Base-by-base conservation (phyloP, 2,329 filamentous ascomycete genomes). In the Beauveria caledonica region DNA sequence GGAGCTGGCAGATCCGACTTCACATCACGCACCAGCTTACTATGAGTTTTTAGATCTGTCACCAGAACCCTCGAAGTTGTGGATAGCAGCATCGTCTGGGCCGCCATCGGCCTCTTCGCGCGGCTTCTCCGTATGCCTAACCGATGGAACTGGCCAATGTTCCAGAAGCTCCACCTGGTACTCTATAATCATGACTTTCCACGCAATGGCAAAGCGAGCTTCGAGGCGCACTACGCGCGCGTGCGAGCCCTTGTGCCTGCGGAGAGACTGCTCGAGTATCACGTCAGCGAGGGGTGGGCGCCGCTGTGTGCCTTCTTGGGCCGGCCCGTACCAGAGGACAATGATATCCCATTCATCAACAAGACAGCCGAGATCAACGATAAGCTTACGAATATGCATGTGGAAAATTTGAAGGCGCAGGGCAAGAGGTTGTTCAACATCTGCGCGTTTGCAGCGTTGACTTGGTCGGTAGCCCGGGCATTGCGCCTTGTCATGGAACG, bases 231-330 rank as follows among this genome's bases (percentile, higher is more conserved):
- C 42, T 67, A 69, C 45, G 63, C 55, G 7, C 54, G 61, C 15
- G 42, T 69, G 7, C 57, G 65, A 7, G 60, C 58, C 21, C 48
- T 63, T 2, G 61, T 64, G 13, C 56, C 63, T 7, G 45, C 48
- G 5, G 64, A 63, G 19, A 49, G 56, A 11, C 27, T 70, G 44
- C 56, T 71, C 54, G 63, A 69, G 46, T 70, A 62, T 49, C 54
- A 61, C 15, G 40, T 68, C 3, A 62, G 53, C 23, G 59, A 64
- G 15, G 69, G 68, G 3, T 70, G 68, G 66, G 62, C 33, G 44
- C 66, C 69, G 3, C 59, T 71, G 27, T 71, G 69, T 39, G 36
- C 62, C 27, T 69, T 71, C 39, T 60, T 69, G 13, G 68, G 63
- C 9, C 67, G 1, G 55, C 59, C 64, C 0, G 53, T 67, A 25